These are phyloP conservation scores for Endothia cerciana DNA, from an alignment of 2,329 filamentous ascomycete species.

Conservation along the genomic window DNA sequence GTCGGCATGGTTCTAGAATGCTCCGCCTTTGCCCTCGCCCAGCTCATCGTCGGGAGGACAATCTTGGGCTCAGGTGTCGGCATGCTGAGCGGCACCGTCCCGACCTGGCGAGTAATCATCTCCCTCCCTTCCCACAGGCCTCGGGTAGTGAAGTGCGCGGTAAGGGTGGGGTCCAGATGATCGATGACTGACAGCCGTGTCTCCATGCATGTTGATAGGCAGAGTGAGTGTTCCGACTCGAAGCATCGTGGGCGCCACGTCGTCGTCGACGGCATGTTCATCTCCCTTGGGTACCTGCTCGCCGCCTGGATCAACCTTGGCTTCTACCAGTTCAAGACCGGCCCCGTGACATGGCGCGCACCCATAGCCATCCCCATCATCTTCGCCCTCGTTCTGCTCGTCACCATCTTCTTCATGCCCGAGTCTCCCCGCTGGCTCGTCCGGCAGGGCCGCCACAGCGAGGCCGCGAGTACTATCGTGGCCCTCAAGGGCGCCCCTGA, in stretches of 20 bases:
- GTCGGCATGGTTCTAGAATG: conserved; percentile 52
- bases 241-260: conserved; percentile 32
- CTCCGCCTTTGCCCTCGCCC: too few species aligned
- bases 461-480: conserved; percentile 23
- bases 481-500: conserved; percentile 25
- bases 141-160: too few species aligned
- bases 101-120: too few species aligned
- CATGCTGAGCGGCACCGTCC: conserved; percentile 51
- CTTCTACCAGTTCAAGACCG: conserved; percentile 28
- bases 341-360: conserved; percentile 26
- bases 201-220: too few species aligned
- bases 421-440: conserved; percentile 31
- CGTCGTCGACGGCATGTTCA: conserved; percentile 30
- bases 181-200: too few species aligned
- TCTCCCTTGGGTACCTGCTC: conserved; percentile 26
- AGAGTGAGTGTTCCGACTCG: conserved; percentile 32
- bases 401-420: conserved; percentile 28
- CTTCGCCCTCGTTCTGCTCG: conserved; percentile 23
- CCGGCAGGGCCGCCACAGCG: conserved; percentile 19
- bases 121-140: too few species aligned
- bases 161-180: too few species aligned
- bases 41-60: conserved; percentile 56
- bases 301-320: conserved; percentile 30
- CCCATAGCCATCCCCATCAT: too few species aligned
- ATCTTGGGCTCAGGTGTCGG: conserved; percentile 54